Evolutionary conservation across 352 stramenopile species (phyloP).

Genomic region (Phytophthora pisi): DNA sequence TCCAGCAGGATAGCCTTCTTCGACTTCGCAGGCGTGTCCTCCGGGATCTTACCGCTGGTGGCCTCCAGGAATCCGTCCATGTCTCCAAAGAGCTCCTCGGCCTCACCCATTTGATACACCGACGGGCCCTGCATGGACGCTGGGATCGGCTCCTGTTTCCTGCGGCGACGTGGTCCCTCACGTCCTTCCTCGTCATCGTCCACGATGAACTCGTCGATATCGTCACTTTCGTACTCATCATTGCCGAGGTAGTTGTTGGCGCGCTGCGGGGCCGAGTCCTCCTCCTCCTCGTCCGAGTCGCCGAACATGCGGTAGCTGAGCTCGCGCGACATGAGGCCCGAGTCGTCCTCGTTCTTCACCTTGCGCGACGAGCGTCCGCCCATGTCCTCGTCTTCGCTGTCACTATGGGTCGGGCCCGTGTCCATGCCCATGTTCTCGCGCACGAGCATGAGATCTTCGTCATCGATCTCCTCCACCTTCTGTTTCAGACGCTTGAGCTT

Average conservation of each 20-base stretch:
- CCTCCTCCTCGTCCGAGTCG: slow-evolving; percentile 89
- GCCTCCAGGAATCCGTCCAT: slow-evolving; percentile 90
- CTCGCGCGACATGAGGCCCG: slow-evolving; percentile 85
- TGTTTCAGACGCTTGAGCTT: slow-evolving; percentile 88
- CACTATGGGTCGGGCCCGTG: slow-evolving; percentile 65
- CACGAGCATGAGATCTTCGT: slow-evolving; percentile 89
- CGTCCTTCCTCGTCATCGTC: slow-evolving; percentile 90
- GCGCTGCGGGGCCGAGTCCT: slow-evolving; percentile 67
- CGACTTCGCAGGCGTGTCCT: slow-evolving; percentile 54
- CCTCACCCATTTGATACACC: slow-evolving; percentile 91
- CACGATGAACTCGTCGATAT: slow-evolving; percentile 92
- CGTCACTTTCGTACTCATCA: slow-evolving; percentile 90
- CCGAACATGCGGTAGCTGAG: slow-evolving; percentile 90
- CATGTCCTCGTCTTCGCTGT: slow-evolving; percentile 85
- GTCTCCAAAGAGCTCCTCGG: slow-evolving; percentile 89
- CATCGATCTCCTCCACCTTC: slow-evolving; percentile 88
- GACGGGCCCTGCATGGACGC: slow-evolving; percentile 86
- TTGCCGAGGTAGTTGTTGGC: slow-evolving; percentile 86
- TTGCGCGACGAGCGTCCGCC: slow-evolving; percentile 64
- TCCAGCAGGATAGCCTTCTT: slow-evolving; percentile 88
- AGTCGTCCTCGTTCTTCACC: slow-evolving; percentile 72
- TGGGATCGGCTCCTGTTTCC: slow-evolving; percentile 75
- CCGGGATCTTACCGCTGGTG: slow-evolving; percentile 51
- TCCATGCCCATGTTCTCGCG: slow-evolving; percentile 91
- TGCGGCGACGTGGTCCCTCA: slow-evolving; percentile 70